Percentiles rank a stretch among this genome's conserved stretches.
phyloP scores from a whole-genome alignment of 2,329 filamentous ascomycete species.

The Byssoonygena ceratinophila region DNA sequence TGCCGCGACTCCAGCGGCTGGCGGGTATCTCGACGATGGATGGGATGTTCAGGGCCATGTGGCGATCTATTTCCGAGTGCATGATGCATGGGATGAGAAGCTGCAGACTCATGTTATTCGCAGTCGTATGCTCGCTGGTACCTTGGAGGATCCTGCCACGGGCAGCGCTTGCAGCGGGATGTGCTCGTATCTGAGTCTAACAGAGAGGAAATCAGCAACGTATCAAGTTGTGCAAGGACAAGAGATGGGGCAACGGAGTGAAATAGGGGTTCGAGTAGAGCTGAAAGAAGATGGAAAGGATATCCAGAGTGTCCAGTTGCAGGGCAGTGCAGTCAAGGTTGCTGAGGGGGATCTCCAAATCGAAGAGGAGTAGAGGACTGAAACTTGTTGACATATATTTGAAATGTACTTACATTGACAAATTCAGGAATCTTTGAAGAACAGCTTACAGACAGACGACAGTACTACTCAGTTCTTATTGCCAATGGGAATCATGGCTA shows the following conservation, averaged over 20 bases:
- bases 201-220: constrained; percentile 22
- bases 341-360: constrained; percentile 15
- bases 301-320: constrained; percentile 15
- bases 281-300: constrained; percentile 25
- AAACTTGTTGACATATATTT: neutral
- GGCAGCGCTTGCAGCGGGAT: constrained; percentile 42
- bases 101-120: constrained; percentile 22
- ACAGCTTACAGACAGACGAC: neutral
- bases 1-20: constrained; percentile 17
- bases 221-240: constrained; percentile 38
- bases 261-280: constrained; percentile 39
- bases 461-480: neutral
- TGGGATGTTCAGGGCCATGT: constrained; percentile 22
- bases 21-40: constrained; percentile 20
- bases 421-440: neutral
- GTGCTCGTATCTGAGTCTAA: constrained; percentile 35
- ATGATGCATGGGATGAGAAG: constrained; percentile 18
- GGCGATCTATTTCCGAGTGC: constrained; percentile 25
- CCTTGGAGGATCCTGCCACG: constrained; percentile 42
- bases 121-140: constrained; percentile 25
- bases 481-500: neutral
- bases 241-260: constrained; percentile 43
- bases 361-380: constrained; percentile 10
- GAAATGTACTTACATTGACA: neutral
- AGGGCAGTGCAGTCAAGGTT: constrained; percentile 18